A percentile compares a stretch with the other conserved stretches of the same genome.
phyloP scores from a whole-genome alignment of 148 eudicot genomes.

The Rhododendron vialii region DNA sequence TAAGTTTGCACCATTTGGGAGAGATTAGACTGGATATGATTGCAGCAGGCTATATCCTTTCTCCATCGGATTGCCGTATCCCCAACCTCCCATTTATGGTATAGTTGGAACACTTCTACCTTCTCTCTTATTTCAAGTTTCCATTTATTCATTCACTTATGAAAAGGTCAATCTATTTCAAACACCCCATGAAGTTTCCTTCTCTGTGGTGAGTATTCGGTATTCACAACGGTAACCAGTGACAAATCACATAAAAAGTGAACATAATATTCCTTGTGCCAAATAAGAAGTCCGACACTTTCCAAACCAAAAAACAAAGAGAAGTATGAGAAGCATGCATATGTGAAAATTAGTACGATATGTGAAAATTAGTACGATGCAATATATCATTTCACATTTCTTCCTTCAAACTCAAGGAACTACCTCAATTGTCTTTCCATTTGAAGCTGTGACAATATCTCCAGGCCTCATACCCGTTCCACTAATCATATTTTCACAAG shows the following conservation, averaged over 20 bases:
- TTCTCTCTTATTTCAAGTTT: not conserved
- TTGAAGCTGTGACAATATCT: conserved; percentile 90
- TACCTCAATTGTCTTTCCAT: conserved; percentile 99
- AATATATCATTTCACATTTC: not conserved
- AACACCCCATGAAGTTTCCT: not conserved
- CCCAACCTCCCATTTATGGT: not conserved
- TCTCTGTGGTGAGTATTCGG: not conserved
- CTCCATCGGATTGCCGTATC: not conserved
- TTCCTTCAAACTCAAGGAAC: not conserved
- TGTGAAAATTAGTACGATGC: not conserved
- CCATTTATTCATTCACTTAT: too few species aligned
- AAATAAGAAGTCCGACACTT: not conserved
- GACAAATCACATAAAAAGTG: not conserved
- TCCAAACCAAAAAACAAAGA: not conserved
- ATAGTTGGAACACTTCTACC: not conserved
- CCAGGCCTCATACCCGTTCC: conserved; percentile 99
- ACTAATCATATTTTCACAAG: conserved; percentile 99
- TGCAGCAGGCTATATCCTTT: not conserved
- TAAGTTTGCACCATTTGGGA: not conserved
- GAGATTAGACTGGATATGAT: not conserved
- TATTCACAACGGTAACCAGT: not conserved
- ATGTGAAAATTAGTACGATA: not conserved
- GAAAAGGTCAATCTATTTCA: not conserved
- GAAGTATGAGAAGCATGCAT: not conserved
- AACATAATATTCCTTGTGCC: not conserved